phyloP scores from a whole-genome alignment of 1,284 basidiomycete species.

The Microbotryum scabiosae region DNA sequence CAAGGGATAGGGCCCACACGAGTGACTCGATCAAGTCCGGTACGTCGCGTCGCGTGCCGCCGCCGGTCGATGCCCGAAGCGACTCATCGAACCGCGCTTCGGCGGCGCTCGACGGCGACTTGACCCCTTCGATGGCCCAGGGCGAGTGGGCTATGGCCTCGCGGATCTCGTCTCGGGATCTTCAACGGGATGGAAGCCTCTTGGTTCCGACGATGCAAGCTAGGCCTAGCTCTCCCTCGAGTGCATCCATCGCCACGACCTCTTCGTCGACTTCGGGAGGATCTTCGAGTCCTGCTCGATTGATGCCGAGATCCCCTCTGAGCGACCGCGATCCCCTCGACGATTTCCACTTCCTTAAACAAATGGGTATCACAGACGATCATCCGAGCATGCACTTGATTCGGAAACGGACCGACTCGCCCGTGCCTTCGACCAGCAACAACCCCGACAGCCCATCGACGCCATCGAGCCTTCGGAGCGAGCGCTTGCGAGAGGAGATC shows the following conservation, averaged over 20 bases:
- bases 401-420: conserved; percentile 1
- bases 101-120: conserved; percentile 6
- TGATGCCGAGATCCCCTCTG: conserved; percentile 19
- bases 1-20: too few species aligned
- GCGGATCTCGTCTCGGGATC: background rate
- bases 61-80: too few species aligned
- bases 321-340: conserved; percentile 24
- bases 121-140: conserved; percentile 15
- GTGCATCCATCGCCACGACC: background rate
- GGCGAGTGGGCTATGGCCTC: conserved; percentile 15
- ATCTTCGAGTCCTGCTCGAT: conserved; percentile 8
- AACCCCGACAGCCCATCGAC: background rate
- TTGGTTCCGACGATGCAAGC: background rate
- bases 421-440: background rate
- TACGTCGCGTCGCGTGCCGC: too few species aligned
- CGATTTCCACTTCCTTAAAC: conserved; percentile 19
- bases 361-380: conserved; percentile 9
- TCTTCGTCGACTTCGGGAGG: background rate
- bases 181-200: background rate
- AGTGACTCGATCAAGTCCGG: too few species aligned
- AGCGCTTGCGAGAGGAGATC: conserved; percentile 24
- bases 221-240: background rate
- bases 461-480: conserved; percentile 6
- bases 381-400: background rate
- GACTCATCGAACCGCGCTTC: too few species aligned